A percentile compares a stretch with the other conserved stretches of the same genome.
These are phyloP conservation scores for Phytophthora tubulina DNA, from an alignment of 352 stramenopile genomes.

Conservation along the genomic window DNA sequence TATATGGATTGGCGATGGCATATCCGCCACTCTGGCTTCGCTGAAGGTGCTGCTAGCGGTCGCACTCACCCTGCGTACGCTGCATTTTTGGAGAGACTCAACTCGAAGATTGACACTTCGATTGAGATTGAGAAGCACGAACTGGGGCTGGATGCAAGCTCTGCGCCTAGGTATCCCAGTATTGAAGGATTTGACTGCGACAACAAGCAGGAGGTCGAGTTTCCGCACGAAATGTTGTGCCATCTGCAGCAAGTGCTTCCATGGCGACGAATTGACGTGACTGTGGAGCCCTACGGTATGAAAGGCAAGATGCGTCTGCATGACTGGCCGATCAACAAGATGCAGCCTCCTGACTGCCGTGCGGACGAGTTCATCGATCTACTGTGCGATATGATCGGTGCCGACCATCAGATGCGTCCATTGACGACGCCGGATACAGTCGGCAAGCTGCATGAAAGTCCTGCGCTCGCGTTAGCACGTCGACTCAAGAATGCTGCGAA, in stretches of 20 bases:
- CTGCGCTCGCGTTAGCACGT: constrained; percentile 29
- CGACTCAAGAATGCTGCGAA: constrained; percentile 29
- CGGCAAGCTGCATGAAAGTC: constrained; percentile 30
- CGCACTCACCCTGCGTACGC: background rate
- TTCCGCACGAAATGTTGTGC: constrained; percentile 70
- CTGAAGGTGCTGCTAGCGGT: background rate
- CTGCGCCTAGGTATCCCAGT: constrained; percentile 55
- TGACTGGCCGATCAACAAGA: constrained; percentile 85
- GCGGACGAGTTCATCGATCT: constrained; percentile 81
- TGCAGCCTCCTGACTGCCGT: constrained; percentile 68
- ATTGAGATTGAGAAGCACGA: constrained; percentile 49
- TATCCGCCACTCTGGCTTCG: constrained; percentile 74
- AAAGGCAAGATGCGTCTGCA: constrained; percentile 82
- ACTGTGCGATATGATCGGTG: constrained; percentile 71
- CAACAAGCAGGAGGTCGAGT: constrained; percentile 86
- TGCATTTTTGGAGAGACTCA: constrained; percentile 47
- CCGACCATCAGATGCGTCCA: constrained; percentile 62
- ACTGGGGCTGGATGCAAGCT: constrained; percentile 50
- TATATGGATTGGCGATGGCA: constrained; percentile 78
- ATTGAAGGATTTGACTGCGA: constrained; percentile 72
- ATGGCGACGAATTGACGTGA: constrained; percentile 75
- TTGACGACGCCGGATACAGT: constrained; percentile 32
- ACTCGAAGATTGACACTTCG: constrained; percentile 57
- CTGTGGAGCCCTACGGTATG: constrained; percentile 67
- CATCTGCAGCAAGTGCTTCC: constrained; percentile 57